phyloP scores from a whole-genome alignment of 768 basidiomycete genomes.

The Lyophyllum decastes region DNA sequence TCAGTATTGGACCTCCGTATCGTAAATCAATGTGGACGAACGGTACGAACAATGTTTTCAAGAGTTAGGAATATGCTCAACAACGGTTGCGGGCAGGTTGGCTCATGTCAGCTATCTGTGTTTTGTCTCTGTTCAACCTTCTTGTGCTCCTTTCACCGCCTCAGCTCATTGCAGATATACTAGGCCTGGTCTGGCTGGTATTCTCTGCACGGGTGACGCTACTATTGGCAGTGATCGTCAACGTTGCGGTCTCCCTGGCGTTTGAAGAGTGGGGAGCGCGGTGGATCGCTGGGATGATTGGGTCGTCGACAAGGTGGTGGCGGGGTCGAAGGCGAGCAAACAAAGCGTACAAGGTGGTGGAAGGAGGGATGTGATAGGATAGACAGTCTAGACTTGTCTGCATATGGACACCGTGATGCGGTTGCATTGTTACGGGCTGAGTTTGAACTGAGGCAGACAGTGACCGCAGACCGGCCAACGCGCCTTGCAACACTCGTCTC shows the following conservation, averaged over 20 bases:
- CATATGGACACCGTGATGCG: conserved; percentile 4
- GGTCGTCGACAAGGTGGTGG: conserved; percentile 42
- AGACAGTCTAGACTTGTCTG: neutral
- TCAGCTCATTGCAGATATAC: conserved; percentile 50
- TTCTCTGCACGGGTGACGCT: conserved; percentile 67
- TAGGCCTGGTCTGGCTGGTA: conserved; percentile 81
- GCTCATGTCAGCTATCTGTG: conserved; percentile 76
- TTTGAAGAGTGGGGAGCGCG: conserved; percentile 81
- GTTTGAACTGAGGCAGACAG: conserved; percentile 17
- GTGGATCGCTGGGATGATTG: conserved; percentile 56
- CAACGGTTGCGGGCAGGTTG: conserved; percentile 49
- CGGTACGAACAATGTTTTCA: conserved; percentile 46
- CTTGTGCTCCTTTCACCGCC: conserved; percentile 78
- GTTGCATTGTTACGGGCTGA: conserved; percentile 24
- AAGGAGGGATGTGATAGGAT: conserved; percentile 59
- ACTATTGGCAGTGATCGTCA: conserved; percentile 64
- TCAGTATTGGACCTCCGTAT: conserved; percentile 97
- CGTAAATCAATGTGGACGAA: conserved; percentile 95
- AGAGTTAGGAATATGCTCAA: neutral
- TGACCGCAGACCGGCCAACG: conserved; percentile 11
- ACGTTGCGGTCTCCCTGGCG: conserved; percentile 67
- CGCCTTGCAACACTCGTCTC: conserved; percentile 19
- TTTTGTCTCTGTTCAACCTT: conserved; percentile 72
- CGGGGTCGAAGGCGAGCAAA: conserved; percentile 51
- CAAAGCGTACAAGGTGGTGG: conserved; percentile 85